Base-by-base conservation (phyloP, 208 protist genomes). In the Trypanosoma melophagium region DNA sequence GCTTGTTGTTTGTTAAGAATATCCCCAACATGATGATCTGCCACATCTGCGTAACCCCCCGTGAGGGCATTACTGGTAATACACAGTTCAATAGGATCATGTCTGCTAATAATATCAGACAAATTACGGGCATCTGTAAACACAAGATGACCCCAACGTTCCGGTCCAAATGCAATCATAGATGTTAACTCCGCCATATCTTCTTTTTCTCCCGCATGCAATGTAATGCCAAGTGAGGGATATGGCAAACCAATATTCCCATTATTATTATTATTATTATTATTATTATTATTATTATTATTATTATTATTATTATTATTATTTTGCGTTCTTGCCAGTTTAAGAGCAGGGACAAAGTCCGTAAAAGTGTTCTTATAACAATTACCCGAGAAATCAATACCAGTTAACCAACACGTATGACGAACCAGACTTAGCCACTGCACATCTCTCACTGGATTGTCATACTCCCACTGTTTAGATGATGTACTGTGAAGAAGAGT, bases 381-480 rank as follows among this genome's bases (percentile, higher is more conserved):
- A 77, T 97, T 91, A 22, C 93, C 93, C 19, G 81, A 86, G 68
- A 97, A 84, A 75, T 97, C 91, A 41, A 93, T 65, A 13, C 91
- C 91, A 0, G 77, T 90, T 40, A 94, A 66, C 86, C 88, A 94
- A 61, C 88, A 94, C 21, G 61, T 86, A 31, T 59, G 56, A 7
- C 84, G 84, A 60, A 87, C 71, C 16, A 21, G 7, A 47, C 10
- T 47, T 12, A 65, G 60, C 16, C 51, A 25, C 1, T 24, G 3
- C 13, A 16, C 42, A n/a, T 22, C 47, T 13, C 24, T 41, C 2
- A 0, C 10, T 35, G 0, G 7, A 25, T 22, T 35, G 14, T 50
- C n/a, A 35, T 35, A 7, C 28, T 35, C 28, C 28, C 28, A 35
- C 28, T 35, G 28, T 35, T 1, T 35, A 35, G 28, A 35, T 56